These are phyloP conservation scores for Silene coronaria DNA, from an alignment of 179 eudicot species.

Conservation along the genomic window DNA sequence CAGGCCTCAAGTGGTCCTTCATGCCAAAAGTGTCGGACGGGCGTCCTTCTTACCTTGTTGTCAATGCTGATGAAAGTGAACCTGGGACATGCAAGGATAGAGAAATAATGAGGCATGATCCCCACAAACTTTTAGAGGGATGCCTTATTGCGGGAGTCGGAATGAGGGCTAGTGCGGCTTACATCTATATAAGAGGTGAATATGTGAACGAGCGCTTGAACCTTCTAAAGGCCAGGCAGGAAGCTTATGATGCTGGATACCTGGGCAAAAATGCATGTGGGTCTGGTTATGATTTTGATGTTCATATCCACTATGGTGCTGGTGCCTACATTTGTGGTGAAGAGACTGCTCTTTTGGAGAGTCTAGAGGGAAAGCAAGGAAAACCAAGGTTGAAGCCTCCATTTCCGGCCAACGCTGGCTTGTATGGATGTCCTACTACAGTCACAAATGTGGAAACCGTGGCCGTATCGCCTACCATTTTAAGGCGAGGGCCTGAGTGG, in stretches of 20 bases:
- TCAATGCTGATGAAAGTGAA: slow-evolving; percentile 98
- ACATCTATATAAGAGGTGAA: slow-evolving; percentile 92
- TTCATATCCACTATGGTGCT: slow-evolving; percentile 89
- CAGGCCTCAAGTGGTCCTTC: slow-evolving; percentile 98
- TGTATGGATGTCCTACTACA: slow-evolving; percentile 92
- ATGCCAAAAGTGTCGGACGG: slow-evolving; percentile 98
- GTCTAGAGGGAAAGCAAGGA: slow-evolving; percentile 96
- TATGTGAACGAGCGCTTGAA: slow-evolving; percentile 77
- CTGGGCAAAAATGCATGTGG: slow-evolving; percentile 93
- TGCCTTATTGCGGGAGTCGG: slow-evolving; percentile 91
- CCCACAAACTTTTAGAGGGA: slow-evolving; percentile 87
- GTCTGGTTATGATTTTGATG: slow-evolving; percentile 94
- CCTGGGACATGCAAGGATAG: slow-evolving; percentile 98
- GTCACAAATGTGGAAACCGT: slow-evolving; percentile 98
- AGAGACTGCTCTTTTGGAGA: slow-evolving; percentile 92
- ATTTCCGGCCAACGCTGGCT: slow-evolving; percentile 92
- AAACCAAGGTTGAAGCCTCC: slow-evolving; percentile 98
- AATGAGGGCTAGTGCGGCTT: slow-evolving; percentile 89
- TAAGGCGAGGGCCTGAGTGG: slow-evolving; percentile 95
- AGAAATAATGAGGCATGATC: slow-evolving; percentile 96
- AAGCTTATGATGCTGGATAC: slow-evolving; percentile 81
- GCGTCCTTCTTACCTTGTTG: slow-evolving; percentile 93
- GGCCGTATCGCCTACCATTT: slow-evolving; percentile 86
- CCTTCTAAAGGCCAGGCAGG: slow-evolving; percentile 74
- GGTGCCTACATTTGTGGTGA: slow-evolving; percentile 98